Conservation (phyloP, 495 filamentous ascomycete species). For the Podospora pseudoanserina region DNA sequence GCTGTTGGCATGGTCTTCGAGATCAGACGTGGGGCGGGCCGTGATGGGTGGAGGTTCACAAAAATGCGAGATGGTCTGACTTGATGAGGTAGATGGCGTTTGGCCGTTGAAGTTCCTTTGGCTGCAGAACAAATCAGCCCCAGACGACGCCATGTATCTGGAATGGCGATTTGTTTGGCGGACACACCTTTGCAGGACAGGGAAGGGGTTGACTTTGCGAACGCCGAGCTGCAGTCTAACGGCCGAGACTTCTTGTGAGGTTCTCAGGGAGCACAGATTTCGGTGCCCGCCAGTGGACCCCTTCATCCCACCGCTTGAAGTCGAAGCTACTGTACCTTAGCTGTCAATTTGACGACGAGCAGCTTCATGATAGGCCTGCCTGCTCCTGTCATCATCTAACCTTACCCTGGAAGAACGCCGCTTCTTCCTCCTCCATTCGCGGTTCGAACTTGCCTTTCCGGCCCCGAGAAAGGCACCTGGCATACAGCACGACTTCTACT, state of each 20-base stretch:
- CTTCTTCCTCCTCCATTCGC: not conserved
- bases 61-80: constrained; percentile 2
- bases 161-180: constrained; percentile 3
- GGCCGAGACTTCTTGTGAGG: constrained; percentile 21
- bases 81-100: not conserved
- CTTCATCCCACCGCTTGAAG: not conserved
- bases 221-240: constrained; percentile 18
- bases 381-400: not conserved
- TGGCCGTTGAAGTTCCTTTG: not conserved
- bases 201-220: not conserved
- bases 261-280: constrained; percentile 3
- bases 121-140: not conserved
- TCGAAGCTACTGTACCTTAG: not conserved
- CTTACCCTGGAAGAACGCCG: too few species aligned
- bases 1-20: not conserved
- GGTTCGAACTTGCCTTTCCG: not conserved
- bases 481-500: too few species aligned
- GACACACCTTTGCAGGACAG: not conserved
- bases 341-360: not conserved
- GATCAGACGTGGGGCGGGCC: not conserved
- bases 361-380: not conserved
- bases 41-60: not conserved
- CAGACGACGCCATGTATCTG: constrained; percentile 3
- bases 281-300: not conserved
- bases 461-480: not conserved